Conservation (phyloP, 495 filamentous ascomycete genomes). For the Neurospora terricola region DNA sequence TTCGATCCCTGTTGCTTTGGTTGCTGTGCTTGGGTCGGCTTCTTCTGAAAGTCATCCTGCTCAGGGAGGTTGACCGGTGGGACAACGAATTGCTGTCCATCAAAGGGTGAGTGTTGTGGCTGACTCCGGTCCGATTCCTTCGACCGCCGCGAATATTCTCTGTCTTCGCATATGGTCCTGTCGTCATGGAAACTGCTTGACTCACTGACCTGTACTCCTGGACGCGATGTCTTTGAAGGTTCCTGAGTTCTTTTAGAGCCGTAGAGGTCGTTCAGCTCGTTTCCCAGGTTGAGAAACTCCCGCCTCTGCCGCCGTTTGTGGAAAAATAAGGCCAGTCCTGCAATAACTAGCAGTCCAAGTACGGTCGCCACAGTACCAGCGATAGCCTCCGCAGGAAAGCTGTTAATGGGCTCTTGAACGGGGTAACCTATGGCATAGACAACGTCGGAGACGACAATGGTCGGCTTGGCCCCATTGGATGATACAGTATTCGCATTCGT, state of each 20-base stretch:
- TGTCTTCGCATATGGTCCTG: not conserved
- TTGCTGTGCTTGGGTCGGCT: not conserved
- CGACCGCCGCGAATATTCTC: not conserved
- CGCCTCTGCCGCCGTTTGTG: not conserved
- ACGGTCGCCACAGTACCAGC: conserved; percentile 7
- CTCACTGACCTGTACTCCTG: not conserved
- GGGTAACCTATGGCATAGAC: conserved; percentile 12
- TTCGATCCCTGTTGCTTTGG: not conserved
- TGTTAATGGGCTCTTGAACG: not conserved
- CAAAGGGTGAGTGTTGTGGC: not conserved
- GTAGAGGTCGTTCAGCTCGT: conserved; percentile 3
- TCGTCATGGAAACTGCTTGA: not conserved
- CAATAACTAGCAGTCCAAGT: not conserved
- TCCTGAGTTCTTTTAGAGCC: not conserved
- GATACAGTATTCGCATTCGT: not conserved
- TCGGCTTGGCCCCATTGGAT: not conserved
- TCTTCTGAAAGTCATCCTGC: not conserved
- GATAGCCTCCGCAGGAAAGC: conserved; percentile 7
- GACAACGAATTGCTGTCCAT: not conserved
- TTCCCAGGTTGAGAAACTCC: not conserved
- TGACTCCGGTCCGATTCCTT: not conserved
- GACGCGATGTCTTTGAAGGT: not conserved
- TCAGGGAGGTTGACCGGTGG: not conserved
- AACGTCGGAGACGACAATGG: conserved; percentile 4
- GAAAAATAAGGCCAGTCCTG: conserved; percentile 1